phyloP scores from a whole-genome alignment of 1,139 yeast genomes.

The Yamadazyma atlantica region DNA sequence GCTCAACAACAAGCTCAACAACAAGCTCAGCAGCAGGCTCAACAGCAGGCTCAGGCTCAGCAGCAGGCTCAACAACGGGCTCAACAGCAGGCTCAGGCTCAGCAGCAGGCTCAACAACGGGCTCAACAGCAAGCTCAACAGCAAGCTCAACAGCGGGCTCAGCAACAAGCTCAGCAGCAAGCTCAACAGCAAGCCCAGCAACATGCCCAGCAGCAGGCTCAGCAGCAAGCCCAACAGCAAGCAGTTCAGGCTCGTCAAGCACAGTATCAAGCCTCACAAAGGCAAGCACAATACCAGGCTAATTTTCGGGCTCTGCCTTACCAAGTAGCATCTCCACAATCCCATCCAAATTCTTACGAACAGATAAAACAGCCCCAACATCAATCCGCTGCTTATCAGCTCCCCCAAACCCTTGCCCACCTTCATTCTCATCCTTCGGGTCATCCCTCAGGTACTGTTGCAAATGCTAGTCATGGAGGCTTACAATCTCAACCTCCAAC shows the following conservation, averaged over 20 bases:
- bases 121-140: slow-evolving; percentile 13
- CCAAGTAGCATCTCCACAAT: slow-evolving; percentile 3
- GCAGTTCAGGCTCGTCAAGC: slow-evolving; percentile 2
- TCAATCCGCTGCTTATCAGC: slow-evolving; percentile 3
- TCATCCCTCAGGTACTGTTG: slow-evolving; percentile 1
- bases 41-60: slow-evolving; percentile 15
- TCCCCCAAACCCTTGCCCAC: background rate
- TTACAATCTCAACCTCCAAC: slow-evolving; percentile 3
- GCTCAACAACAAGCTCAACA: slow-evolving; percentile 6
- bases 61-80: slow-evolving; percentile 17
- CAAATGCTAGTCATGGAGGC: background rate
- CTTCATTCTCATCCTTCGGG: background rate
- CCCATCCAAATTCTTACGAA: background rate
- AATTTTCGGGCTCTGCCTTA: slow-evolving; percentile 4
- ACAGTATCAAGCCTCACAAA: slow-evolving; percentile 3
- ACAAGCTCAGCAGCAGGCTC: slow-evolving; percentile 14
- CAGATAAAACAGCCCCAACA: slow-evolving; percentile 13
- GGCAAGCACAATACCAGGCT: slow-evolving; percentile 9
- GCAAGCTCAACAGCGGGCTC: slow-evolving; percentile 8
- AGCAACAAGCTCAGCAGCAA: slow-evolving; percentile 10
- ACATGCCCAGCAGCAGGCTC: slow-evolving; percentile 6
- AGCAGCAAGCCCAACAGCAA: slow-evolving; percentile 11
- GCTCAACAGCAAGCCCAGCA: slow-evolving; percentile 4
- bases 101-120: slow-evolving; percentile 14
- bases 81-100: slow-evolving; percentile 10